A percentile compares a stretch with the other conserved stretches of the same genome.
Evolutionary conservation across 106 monocot species (phyloP).

Genomic region (Dendrobium nobile): DNA sequence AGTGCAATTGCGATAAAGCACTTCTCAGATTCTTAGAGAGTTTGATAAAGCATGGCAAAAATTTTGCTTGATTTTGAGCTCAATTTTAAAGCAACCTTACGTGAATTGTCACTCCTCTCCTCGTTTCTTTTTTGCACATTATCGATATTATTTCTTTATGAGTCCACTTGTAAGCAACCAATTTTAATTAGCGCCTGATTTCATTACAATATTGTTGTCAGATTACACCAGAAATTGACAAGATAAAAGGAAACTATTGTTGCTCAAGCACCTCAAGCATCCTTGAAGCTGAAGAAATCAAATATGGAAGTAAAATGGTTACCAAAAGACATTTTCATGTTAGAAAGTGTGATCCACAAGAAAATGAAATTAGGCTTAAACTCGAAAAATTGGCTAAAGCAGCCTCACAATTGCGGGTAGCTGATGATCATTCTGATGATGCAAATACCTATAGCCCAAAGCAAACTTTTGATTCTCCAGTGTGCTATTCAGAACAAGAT

Average conservation of each 20-base stretch:
- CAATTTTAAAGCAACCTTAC: not conserved
- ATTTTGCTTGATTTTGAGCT: not conserved
- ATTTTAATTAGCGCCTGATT: no score
- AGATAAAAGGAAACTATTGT: not conserved
- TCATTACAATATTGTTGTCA: not conserved
- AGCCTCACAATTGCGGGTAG: conserved; percentile 5
- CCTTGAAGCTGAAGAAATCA: not conserved
- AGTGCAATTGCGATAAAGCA: not conserved
- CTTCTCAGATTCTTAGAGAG: not conserved
- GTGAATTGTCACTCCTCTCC: not conserved
- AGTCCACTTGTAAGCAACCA: not conserved
- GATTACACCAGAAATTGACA: not conserved
- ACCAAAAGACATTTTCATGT: not conserved
- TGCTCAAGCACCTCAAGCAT: not conserved
- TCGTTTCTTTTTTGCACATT: not conserved
- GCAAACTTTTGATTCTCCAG: no score
- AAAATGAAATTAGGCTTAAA: conserved; percentile 18
- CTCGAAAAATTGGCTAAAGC: conserved; percentile 27
- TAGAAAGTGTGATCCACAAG: not conserved
- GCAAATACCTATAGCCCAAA: no score
- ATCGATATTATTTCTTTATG: not conserved
- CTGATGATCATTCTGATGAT: no score
- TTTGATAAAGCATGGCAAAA: not conserved
- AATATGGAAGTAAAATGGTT: conserved; percentile 1
- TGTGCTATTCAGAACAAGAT: no score